Base-by-base conservation (phyloP, 768 basidiomycete species). In the Boletus rufocinnamomeus region DNA sequence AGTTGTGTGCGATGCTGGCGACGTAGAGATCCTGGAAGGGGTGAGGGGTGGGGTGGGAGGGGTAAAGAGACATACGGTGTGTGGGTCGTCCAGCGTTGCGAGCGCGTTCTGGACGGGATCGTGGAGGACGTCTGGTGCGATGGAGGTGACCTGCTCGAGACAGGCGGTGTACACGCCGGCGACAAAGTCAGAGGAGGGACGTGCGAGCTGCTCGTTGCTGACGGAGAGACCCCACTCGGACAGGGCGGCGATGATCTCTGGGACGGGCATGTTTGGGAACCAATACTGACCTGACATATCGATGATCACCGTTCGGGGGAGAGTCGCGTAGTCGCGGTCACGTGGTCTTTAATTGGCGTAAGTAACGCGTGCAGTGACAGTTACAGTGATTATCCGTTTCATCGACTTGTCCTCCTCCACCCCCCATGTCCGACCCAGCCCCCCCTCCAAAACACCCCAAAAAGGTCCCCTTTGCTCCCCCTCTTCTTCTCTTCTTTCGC, bases 141-240 rank as follows among this genome's bases (percentile, higher is more conserved):
- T 77, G 52, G 82, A 80, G 6, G 87, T 87, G 57, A 91, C 84
- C 65, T 89, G 86, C 43, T 87, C 80, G 43, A 93, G 79, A 67
- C 89, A 89, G 9, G 86, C 83, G 58, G 77, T 79, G 73, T 88
- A 93, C 21, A 92, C 81, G 52, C 75, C 77, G 38, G 85, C 79
- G 32, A 92, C 88, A 62, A 91, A 89, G 44, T 91, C 88, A 1
- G 84, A 66, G 2, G 83, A 83, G 1, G 91, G 91, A 19, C 80
- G 79, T 44, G 79, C 68, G 44, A 93, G 84, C 61, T 91, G 88
- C 52, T 89, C 85, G 47, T 80, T 79, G 62, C 80, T 85, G 35
- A 91, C 79, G 9, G 82, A 75, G 32, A 91, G 76, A 2, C 84
- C 86, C 88, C 90, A 91, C 25, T 81, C 84, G 6, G 80, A 75